Evolutionary conservation across 164 flowering plant genomes (phyloP).

Genomic region (Akebia trifoliata): DNA sequence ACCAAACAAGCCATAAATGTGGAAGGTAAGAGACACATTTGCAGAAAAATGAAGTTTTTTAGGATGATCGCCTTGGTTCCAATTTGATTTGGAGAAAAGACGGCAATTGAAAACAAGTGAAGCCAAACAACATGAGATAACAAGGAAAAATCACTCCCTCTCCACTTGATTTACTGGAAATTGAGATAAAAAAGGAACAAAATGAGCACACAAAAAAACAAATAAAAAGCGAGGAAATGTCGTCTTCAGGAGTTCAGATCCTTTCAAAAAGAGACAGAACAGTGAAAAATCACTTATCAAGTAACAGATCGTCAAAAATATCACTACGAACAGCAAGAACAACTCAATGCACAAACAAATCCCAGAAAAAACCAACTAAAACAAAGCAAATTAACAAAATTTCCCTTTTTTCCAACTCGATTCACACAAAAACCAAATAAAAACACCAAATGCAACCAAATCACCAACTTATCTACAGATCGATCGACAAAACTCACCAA

Average conservation of each 20-base stretch:
- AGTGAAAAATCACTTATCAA: neutral
- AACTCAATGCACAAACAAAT: neutral
- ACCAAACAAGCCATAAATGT: no score
- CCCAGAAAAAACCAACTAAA: neutral
- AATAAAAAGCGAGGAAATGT: neutral
- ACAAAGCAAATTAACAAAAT: slow-evolving; percentile 1
- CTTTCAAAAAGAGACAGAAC: neutral
- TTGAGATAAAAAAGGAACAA: no score
- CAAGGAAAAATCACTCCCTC: no score
- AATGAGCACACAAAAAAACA: neutral
- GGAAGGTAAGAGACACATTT: no score
- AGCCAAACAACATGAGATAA: no score
- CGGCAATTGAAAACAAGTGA: no score
- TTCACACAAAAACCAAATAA: slow-evolving; percentile 3
- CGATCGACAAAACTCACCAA: neutral
- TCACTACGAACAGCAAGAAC: neutral
- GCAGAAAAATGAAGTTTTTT: no score
- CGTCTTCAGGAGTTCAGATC: neutral
- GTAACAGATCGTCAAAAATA: neutral
- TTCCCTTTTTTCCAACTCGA: neutral
- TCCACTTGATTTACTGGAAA: no score
- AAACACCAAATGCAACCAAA: neutral
- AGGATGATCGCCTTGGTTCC: no score
- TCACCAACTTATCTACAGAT: neutral
- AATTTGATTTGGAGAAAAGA: no score